Evolutionary conservation across 2,329 filamentous ascomycete genomes (phyloP), one percentile per base, ranked within the genome.

Genomic region (Hypoxylon sp.): DNA sequence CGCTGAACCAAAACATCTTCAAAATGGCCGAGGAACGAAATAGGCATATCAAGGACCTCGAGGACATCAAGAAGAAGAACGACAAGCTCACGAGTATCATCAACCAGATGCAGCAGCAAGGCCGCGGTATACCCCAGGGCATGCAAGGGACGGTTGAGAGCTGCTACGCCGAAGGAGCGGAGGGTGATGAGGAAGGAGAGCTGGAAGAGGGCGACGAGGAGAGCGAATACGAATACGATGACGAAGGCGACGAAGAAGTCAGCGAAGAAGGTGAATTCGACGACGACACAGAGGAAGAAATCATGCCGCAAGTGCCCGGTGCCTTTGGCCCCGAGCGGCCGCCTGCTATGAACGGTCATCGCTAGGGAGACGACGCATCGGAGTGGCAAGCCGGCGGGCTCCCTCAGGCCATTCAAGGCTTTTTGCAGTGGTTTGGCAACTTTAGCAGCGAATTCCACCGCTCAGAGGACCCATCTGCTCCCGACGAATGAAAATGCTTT

Each of bases 11-110:
- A 71, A 98, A 97, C 79, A 97, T 99, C 76, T 88, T 97, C 63
- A 92, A 96, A 76, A 97, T 98, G 95, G 96, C 95, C 2, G 94
- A 97, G 78, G 95, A 98, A 78, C 90, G 96, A 14, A 91, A 89
- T 29, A 88, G 90, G 72, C 88, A 89, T 74, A 87, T 93, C 70
- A 88, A 91, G 70, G 90, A 93, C 70, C 84, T 94, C 57, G 92
- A 97, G 70, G 88, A 91, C 34, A 88, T 93, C 77, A 90, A 90
- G 75, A 92, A 91, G 81, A 94, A 94, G 84, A 93, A 94, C 74
- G 91, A 93, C 67, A 96, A 97, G 79, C 88, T 99, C 61, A 95
- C 95, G 80, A 94, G 92, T 77, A 92, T 98, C 74, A 97, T 97
- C 80, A 92, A 96, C 68, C 93, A 94, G 74, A 97, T 98, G 93